phyloP scores from a whole-genome alignment of 306 rosid species.

The Trifolium repens region DNA sequence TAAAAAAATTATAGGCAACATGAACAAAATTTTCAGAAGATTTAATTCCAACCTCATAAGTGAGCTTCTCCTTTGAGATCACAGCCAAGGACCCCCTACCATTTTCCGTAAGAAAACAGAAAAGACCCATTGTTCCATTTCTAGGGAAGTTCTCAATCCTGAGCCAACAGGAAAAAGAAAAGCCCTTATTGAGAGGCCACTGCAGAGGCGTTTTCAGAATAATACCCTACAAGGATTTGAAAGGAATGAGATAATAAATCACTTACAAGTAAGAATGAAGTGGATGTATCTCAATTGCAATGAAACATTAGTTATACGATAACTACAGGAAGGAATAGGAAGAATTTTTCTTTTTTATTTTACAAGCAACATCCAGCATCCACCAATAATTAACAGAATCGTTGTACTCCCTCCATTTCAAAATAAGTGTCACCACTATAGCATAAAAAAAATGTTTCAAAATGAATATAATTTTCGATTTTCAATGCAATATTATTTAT shows the following conservation, averaged over 20 bases:
- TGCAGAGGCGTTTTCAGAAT: conserved; percentile 80
- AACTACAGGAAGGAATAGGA: conserved; percentile 26
- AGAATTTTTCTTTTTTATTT: not conserved
- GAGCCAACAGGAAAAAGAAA: conserved; percentile 96
- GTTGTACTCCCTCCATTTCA: not conserved
- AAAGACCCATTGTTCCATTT: conserved; percentile 88
- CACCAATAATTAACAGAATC: conserved; percentile 14
- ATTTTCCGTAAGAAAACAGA: conserved; percentile 88
- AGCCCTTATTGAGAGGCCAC: conserved; percentile 93
- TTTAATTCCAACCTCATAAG: conserved; percentile 68
- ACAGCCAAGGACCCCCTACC: conserved; percentile 90
- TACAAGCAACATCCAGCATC: conserved; percentile 28
- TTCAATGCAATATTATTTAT: too few relatives aligned
- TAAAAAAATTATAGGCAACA: not conserved
- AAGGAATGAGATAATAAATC: conserved; percentile 38
- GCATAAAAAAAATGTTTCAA: too few relatives aligned
- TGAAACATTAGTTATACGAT: conserved; percentile 19
- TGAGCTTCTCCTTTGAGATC: conserved; percentile 78
- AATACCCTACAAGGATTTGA: conserved; percentile 75
- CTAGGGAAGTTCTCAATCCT: conserved; percentile 92
- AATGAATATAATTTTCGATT: too few relatives aligned
- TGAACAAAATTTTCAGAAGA: conserved; percentile 34
- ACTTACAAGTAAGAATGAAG: conserved; percentile 32
- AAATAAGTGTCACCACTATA: too few relatives aligned
- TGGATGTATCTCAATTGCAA: conserved; percentile 20